These are phyloP conservation scores for Microglena sp. DNA, from an alignment of 139 green algal species.

Conservation along the genomic window DNA sequence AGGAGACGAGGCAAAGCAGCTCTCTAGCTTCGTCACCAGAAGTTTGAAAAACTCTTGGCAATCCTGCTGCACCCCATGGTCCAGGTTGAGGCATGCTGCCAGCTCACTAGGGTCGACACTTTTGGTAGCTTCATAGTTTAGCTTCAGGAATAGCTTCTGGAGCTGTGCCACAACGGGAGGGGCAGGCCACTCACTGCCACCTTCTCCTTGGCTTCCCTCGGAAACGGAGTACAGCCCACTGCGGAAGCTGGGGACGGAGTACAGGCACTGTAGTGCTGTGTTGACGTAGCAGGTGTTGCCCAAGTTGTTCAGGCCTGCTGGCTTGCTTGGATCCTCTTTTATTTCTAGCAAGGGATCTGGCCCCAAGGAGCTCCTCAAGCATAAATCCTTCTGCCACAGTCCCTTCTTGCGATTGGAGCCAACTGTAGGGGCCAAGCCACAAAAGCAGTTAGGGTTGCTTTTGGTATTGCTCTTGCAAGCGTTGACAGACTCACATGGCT, in stretches of 20 bases:
- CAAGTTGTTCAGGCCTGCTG: constrained; percentile 64
- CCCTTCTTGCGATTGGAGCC: constrained; percentile 46
- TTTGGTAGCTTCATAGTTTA: too few relatives aligned
- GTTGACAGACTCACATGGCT: too few relatives aligned
- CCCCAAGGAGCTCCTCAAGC: background rate
- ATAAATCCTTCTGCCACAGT: constrained; percentile 74
- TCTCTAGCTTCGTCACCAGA: constrained; percentile 74
- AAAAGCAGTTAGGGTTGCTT: constrained; percentile 64
- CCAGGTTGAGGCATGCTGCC: constrained; percentile 53
- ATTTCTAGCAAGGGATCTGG: constrained; percentile 18
- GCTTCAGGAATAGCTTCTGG: too few relatives aligned
- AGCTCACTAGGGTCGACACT: constrained; percentile 59
- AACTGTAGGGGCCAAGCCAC: constrained; percentile 40
- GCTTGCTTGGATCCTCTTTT: constrained; percentile 9
- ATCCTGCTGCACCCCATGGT: constrained; percentile 79
- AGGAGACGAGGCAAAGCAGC: constrained; percentile 9
- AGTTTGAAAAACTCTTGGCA: constrained; percentile 92
- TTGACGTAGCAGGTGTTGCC: constrained; percentile 88
- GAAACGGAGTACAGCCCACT: too few relatives aligned
- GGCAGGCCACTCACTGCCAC: background rate
- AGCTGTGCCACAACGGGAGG: background rate
- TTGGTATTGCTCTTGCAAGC: constrained; percentile 32
- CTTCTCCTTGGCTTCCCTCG: too few relatives aligned
- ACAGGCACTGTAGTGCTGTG: constrained; percentile 73
- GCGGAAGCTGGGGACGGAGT: constrained; percentile 50